phyloP scores from a whole-genome alignment of 2,329 filamentous ascomycete species.

The Fusarium succisae region DNA sequence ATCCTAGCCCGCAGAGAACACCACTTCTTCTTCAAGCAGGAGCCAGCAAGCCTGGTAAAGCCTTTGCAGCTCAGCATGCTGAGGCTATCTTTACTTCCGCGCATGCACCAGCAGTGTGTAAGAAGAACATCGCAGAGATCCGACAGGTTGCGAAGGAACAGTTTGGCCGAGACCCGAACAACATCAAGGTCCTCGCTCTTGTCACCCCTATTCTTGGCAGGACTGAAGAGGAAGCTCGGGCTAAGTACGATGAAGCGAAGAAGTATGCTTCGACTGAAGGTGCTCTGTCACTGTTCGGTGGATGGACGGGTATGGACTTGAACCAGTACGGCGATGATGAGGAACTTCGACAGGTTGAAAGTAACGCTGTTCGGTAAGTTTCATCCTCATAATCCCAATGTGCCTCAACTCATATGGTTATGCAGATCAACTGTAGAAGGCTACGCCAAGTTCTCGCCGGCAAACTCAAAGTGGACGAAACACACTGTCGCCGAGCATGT shows the following conservation, averaged over 20 bases:
- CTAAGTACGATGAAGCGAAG: constrained; percentile 69
- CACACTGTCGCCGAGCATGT: constrained; percentile 74
- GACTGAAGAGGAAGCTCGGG: constrained; percentile 72
- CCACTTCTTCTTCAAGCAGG: constrained; percentile 77
- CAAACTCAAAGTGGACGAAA: constrained; percentile 76
- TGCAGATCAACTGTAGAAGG: constrained; percentile 62
- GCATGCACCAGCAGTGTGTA: constrained; percentile 69
- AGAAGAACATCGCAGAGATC: constrained; percentile 70
- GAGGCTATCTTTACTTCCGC: constrained; percentile 77
- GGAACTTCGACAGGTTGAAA: constrained; percentile 69
- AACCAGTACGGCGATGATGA: constrained; percentile 71
- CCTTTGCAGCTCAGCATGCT: constrained; percentile 74
- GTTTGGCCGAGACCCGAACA: constrained; percentile 65
- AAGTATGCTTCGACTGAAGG: constrained; percentile 70
- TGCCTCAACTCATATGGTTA: background rate
- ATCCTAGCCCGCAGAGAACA: constrained; percentile 73
- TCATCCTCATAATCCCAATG: background rate
- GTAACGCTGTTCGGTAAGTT: constrained; percentile 64
- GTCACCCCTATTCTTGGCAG: constrained; percentile 71
- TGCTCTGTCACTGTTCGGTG: constrained; percentile 75
- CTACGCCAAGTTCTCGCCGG: constrained; percentile 65
- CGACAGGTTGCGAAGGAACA: constrained; percentile 61
- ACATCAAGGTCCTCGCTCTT: constrained; percentile 74
- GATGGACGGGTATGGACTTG: constrained; percentile 72
- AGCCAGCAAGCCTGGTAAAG: constrained; percentile 71